Percentiles rank a stretch among this genome's conserved stretches.
Conservation (phyloP, 768 basidiomycete genomes). For the Russula ochroleuca region DNA sequence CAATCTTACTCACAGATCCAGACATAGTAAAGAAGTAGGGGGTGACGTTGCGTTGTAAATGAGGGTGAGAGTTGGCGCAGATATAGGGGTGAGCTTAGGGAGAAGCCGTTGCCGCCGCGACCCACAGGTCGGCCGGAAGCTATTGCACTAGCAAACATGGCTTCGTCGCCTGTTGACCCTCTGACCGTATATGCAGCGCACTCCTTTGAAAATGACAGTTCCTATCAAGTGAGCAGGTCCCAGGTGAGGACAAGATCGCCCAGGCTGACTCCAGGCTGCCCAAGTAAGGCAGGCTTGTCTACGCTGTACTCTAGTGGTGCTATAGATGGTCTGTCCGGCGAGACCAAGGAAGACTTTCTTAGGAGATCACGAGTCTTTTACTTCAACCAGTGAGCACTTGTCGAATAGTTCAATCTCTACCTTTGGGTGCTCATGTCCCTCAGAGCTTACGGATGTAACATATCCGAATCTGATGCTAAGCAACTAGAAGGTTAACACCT, state of each 20-base stretch:
- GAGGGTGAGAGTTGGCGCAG: background rate
- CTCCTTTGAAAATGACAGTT: constrained; percentile 53
- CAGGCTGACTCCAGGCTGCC: background rate
- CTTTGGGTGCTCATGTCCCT: background rate
- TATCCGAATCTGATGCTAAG: constrained; percentile 18
- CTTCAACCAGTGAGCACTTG: constrained; percentile 53
- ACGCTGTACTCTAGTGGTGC: constrained; percentile 48
- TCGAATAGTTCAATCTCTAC: background rate
- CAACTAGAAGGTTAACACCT: constrained; percentile 14
- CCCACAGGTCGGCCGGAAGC: background rate
- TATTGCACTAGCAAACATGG: background rate
- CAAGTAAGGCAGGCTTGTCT: constrained; percentile 58
- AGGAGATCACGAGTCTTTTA: constrained; percentile 62
- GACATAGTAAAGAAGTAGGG: constrained; percentile 17
- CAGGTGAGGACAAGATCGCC: background rate
- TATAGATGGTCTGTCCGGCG: constrained; percentile 36
- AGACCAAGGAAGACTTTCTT: constrained; percentile 45
- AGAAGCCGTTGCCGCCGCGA: background rate
- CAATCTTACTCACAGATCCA: constrained; percentile 15
- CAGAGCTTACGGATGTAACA: constrained; percentile 12
- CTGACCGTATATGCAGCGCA: constrained; percentile 32
- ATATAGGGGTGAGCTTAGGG: background rate
- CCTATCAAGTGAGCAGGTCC: constrained; percentile 49
- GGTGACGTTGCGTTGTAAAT: background rate
- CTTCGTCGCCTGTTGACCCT: background rate